Conservation (phyloP, 805 yeast genomes). For the Hanseniaspora jakobsenii region DNA sequence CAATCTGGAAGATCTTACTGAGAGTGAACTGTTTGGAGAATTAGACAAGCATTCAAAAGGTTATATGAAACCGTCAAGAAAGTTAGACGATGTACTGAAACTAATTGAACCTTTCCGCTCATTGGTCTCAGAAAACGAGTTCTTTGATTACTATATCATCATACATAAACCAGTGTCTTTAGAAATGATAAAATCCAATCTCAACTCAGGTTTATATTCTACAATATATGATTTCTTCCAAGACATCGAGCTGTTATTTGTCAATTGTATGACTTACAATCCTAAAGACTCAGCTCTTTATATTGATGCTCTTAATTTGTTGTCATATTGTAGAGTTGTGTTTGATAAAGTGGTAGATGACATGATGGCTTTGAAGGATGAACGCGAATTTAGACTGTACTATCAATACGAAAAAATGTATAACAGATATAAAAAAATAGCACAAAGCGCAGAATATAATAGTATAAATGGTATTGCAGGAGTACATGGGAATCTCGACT, state of each 20-base stretch:
- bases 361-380: neutral
- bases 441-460: no score
- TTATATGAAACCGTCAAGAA: slow-evolving; percentile 8
- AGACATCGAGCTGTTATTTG: slow-evolving; percentile 52
- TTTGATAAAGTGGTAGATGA: slow-evolving; percentile 20
- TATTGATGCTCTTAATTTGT: slow-evolving; percentile 55
- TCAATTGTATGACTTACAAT: slow-evolving; percentile 70
- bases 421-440: neutral
- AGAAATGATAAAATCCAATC: slow-evolving; percentile 40
- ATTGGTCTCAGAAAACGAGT: slow-evolving; percentile 54
- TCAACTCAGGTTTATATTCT: slow-evolving; percentile 42
- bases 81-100: slow-evolving; percentile 23
- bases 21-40: slow-evolving; percentile 18
- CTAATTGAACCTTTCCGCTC: slow-evolving; percentile 64
- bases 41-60: slow-evolving; percentile 17
- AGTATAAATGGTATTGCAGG: neutral
- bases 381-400: neutral
- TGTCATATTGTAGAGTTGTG: slow-evolving; percentile 36
- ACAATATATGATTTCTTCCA: slow-evolving; percentile 48
- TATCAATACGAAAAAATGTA: neutral
- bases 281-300: slow-evolving; percentile 60
- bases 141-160: slow-evolving; percentile 70
- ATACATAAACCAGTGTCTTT: slow-evolving; percentile 68
- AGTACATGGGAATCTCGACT: no score
- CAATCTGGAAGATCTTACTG: slow-evolving; percentile 11